Evolutionary conservation across 2,329 filamentous ascomycete species (phyloP), one percentile per base, ranked within the genome.

Genomic region (Colletotrichum sp.): DNA sequence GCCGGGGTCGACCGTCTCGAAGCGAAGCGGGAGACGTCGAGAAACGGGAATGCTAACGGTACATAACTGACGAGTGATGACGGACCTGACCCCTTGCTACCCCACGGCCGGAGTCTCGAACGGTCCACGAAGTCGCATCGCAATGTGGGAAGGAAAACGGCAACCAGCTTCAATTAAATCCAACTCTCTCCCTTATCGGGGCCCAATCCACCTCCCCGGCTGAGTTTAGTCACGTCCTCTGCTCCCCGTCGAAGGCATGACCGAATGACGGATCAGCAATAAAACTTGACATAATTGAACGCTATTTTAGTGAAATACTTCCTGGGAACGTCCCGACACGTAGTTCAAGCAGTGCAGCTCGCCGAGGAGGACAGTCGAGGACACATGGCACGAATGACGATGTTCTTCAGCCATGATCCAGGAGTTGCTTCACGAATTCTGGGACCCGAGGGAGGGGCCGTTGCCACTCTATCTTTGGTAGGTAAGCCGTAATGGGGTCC

Each of bases 391-490:
- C 68, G 66, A 48, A 75, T 75, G 69, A 72, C 68, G 68, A 72
- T 67, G 39, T 62, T 68, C 72, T 72, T 67, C 68, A 67, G 68
- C 62, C 72, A 62, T 75, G 36, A 66, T 52, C 68, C 72, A 75
- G 68, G 48, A 66, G 39, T 22, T 36, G 72, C 34, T 75, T 71
- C 62, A 57, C 24, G 72, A 59, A 71, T 36, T 18, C 60, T 57
- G 67, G 72, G 28, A 34, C 66, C 32, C 32, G 18, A 6, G 8
- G 60, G 36, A 39, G 36, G 60, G 28, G 34, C 68, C 18, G 52
- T 72, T 66, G 72, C 72, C 72, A 75, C 72, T 72, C 72, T 55
- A 72, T 75, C 69, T 75, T 75, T 72, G 62, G 52, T 63, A 67
- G 68, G 68, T 72, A 72, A n/a, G 55, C 68, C 68, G 30, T 36